Percentiles rank a stretch among this genome's conserved stretches.
Conservation (phyloP, 352 stramenopile genomes). For the Labyrinthula sp. region DNA sequence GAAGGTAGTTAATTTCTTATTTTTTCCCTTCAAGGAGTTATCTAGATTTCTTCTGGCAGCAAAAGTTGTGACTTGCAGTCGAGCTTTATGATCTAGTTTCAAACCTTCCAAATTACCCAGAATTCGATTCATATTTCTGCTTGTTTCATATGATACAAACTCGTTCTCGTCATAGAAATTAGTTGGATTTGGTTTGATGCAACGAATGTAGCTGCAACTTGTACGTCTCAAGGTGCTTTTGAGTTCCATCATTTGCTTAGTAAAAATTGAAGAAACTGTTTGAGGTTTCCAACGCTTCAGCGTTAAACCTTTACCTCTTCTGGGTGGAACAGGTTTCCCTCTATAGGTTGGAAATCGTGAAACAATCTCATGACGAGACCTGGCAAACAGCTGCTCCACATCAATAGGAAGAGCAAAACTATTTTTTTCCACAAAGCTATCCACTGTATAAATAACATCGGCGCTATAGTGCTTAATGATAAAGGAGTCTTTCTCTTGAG, state of each 20-base stretch:
- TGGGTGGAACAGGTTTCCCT: neutral
- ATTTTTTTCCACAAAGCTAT: constrained; percentile 63
- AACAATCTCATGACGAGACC: constrained; percentile 32
- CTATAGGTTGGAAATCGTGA: constrained; percentile 1
- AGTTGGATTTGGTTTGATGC: constrained; percentile 57
- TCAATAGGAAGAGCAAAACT: constrained; percentile 59
- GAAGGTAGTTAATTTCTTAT: no score
- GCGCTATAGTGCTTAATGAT: constrained; percentile 64
- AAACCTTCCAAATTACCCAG: no score
- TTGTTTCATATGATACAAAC: no score
- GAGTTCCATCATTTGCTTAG: constrained; percentile 50
- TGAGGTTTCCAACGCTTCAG: neutral
- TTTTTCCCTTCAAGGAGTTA: no score
- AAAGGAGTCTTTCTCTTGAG: constrained; percentile 64
- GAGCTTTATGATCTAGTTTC: no score
- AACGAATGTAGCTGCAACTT: constrained; percentile 60
- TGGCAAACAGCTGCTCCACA: constrained; percentile 31
- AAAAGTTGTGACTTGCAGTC: no score
- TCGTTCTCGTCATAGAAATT: no score
- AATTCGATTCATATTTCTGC: no score
- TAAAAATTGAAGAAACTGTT: constrained; percentile 45
- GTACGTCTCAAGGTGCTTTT: constrained; percentile 51
- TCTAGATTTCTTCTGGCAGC: no score
- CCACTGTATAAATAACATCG: constrained; percentile 61
- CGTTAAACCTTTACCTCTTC: neutral